Conservation (phyloP, 305 asterid species). For the Fraxinus nigra region DNA sequence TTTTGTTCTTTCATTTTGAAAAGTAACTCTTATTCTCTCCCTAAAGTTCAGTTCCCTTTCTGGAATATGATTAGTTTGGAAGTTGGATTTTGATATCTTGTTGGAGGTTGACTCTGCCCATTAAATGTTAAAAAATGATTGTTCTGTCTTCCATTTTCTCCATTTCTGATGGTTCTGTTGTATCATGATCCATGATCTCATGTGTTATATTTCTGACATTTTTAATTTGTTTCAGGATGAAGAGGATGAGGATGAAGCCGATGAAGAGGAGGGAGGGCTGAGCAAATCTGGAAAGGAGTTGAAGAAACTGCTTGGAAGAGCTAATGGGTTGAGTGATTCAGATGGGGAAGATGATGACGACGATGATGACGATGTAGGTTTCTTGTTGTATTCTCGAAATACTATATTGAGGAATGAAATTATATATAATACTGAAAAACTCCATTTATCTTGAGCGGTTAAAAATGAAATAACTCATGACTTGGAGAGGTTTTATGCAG, state of each 20-base stretch:
- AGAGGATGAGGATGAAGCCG: slow-evolving; percentile 84
- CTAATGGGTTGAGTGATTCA: slow-evolving; percentile 87
- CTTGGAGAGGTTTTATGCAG: neutral
- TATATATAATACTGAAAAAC: neutral
- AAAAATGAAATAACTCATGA: slow-evolving; percentile 3
- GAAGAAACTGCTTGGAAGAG: slow-evolving; percentile 82
- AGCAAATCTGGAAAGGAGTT: slow-evolving; percentile 98
- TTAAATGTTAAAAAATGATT: slow-evolving; percentile 3
- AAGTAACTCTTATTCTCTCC: neutral
- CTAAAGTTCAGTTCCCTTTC: neutral
- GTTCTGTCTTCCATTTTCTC: neutral
- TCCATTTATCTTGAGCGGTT: neutral
- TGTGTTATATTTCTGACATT: neutral
- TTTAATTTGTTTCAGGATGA: slow-evolving; percentile 59
- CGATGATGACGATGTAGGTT: slow-evolving; percentile 43
- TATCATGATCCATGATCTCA: neutral
- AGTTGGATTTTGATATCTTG: neutral
- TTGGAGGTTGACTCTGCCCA: slow-evolving; percentile 4
- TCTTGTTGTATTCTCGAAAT: neutral
- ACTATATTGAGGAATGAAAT: neutral
- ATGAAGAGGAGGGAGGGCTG: slow-evolving; percentile 74
- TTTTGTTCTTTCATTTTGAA: neutral
- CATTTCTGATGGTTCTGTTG: slow-evolving; percentile 15
- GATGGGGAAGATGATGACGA: slow-evolving; percentile 89
- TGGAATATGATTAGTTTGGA: neutral